These are phyloP conservation scores for Calonectria montana DNA, from an alignment of 2,329 filamentous ascomycete species.

Conservation along the genomic window DNA sequence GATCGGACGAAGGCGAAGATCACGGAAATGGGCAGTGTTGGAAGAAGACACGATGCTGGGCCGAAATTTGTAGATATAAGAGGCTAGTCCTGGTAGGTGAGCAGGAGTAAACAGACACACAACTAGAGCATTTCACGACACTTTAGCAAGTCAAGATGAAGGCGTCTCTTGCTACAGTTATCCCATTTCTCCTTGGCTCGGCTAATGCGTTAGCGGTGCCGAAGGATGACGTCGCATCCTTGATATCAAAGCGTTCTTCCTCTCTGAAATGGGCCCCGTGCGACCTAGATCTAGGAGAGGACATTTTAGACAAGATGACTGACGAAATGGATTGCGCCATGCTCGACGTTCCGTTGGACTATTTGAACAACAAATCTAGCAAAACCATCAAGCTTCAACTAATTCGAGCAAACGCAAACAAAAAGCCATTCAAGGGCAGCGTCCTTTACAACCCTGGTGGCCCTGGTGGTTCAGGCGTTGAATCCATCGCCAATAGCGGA, in stretches of 20 bases:
- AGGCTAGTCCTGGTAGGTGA: background rate
- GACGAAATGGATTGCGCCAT: slow-evolving; percentile 45
- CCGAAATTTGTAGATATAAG: background rate
- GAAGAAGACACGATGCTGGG: background rate
- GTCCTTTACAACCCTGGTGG: slow-evolving; percentile 55
- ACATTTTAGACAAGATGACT: background rate
- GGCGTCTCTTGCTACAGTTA: background rate
- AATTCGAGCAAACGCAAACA: slow-evolving; percentile 44
- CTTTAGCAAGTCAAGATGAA: background rate
- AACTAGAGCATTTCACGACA: background rate
- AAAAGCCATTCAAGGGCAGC: slow-evolving; percentile 47
- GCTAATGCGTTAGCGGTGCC: background rate
- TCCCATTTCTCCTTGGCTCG: background rate
- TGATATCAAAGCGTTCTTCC: background rate
- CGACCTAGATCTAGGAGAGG: slow-evolving; percentile 9
- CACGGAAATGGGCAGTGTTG: background rate
- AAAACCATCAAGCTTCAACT: slow-evolving; percentile 48
- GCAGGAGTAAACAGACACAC: background rate
- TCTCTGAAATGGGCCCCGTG: slow-evolving; percentile 16
- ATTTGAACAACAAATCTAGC: slow-evolving; percentile 41
- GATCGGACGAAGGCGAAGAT: background rate
- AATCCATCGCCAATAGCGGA: background rate
- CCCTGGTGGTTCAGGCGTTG: slow-evolving; percentile 42
- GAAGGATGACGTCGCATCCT: background rate
- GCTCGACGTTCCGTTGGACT: slow-evolving; percentile 54